phyloP scores from a whole-genome alignment of 2,329 filamentous ascomycete species.

The Fusarium proliferatum region DNA sequence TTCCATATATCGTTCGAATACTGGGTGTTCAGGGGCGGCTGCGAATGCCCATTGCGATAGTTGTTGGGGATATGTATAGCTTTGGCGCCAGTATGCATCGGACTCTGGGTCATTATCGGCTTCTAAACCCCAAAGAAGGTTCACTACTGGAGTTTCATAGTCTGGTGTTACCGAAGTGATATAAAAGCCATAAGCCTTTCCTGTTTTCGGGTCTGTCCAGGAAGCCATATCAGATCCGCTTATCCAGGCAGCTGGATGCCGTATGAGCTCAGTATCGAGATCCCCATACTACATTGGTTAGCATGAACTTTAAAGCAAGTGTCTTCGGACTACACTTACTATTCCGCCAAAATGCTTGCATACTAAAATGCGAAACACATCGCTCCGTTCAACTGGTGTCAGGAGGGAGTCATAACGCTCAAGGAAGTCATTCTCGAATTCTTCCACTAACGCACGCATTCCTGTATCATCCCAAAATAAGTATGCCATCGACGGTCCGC shows the following conservation, averaged over 20 bases:
- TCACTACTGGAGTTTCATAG: background rate
- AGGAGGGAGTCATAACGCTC: background rate
- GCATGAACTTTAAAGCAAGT: rapidly evolving
- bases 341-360: background rate
- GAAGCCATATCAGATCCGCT: background rate
- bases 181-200: background rate
- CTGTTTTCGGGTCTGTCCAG: background rate
- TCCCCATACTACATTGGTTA: background rate
- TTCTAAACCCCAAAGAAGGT: constrained; percentile 3
- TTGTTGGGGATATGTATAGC: background rate
- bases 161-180: background rate
- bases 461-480: constrained; percentile 4
- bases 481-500: background rate
- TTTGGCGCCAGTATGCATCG: background rate
- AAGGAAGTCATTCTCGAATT: background rate
- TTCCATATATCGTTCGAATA: background rate
- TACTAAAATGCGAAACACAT: constrained; percentile 2
- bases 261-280: background rate
- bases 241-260: background rate
- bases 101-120: background rate
- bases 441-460: background rate
- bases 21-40: background rate
- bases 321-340: background rate
- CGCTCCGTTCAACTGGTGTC: background rate
- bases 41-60: constrained; percentile 6